Base-by-base conservation (phyloP, 441 rosid species). In the Populus trichocarpa region DNA sequence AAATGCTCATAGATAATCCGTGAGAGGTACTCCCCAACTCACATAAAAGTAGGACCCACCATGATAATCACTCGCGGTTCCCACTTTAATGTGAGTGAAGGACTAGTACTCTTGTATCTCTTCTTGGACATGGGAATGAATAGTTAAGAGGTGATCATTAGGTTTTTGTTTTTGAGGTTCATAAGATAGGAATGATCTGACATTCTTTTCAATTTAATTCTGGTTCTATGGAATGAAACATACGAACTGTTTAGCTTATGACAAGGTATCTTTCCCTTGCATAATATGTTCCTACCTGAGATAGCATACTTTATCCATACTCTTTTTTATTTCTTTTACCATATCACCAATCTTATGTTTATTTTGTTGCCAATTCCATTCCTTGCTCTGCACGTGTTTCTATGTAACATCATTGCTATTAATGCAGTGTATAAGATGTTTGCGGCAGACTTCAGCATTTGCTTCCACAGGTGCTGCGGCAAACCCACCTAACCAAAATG, bases 391-490 rank as follows among this genome's bases (percentile, higher is more conserved):
- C 61, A 18, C 16, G 4, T 14, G 14, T 30, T 30, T 30, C 57
- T 18, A 36, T 12, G 8, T 33, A 11, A 46, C 61, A 36, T 59
- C 57, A 32, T 57, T 67, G 26, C 75, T 76, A 78, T 32, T 63
- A 71, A 40, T 87, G 88, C 91, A 96, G 98, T 97, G 99, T 86
- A 90, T 95, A 87, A 93, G 99, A 86, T 97, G 99, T 82, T 80
- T 97, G 84, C 82, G 99, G 69, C 99, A 97, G 90, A 97, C 99
- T 73, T 92, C 94, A 71, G 98, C 99, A 65, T 93, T 95, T 87
- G 84, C 91, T 71, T 90, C 93, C 23, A 88, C 94, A 0, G 89
- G 91, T 79, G 77, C 91, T 2, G 5, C 5, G 5, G 75, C 88
- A 53, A 85, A 79, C 74, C 86, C 85, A 68, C 76, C 89, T 22